A percentile compares a stretch with the other conserved stretches of the same genome.
phyloP scores from a whole-genome alignment of 805 yeast species.

The Wickerhamiella slavikovae region DNA sequence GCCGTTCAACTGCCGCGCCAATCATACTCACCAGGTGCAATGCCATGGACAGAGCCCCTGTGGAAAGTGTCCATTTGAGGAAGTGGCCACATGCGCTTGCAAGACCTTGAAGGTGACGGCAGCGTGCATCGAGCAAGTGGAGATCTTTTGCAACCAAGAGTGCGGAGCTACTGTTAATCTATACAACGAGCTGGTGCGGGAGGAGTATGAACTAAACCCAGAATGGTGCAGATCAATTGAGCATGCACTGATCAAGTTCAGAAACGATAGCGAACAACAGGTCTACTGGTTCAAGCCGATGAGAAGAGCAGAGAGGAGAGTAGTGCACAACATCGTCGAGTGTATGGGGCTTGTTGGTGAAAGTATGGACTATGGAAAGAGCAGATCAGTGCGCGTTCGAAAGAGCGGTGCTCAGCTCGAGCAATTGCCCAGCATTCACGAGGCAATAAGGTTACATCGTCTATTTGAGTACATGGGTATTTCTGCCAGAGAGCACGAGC shows the following conservation, averaged over 20 bases:
- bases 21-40: slow-evolving; percentile 37
- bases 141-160: slow-evolving; percentile 28
- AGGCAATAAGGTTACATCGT: too few relatives aligned
- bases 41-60: slow-evolving; percentile 37
- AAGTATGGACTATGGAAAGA: slow-evolving; percentile 65
- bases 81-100: slow-evolving; percentile 40
- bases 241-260: slow-evolving; percentile 26
- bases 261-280: slow-evolving; percentile 20
- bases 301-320: slow-evolving; percentile 46
- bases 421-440: slow-evolving; percentile 3
- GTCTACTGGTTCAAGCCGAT: slow-evolving; percentile 51
- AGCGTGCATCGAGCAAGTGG: slow-evolving; percentile 33
- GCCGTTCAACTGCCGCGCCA: slow-evolving; percentile 27
- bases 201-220: slow-evolving; percentile 22
- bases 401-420: too few relatives aligned
- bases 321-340: slow-evolving; percentile 45
- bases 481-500: too few relatives aligned
- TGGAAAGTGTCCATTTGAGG: slow-evolving; percentile 27
- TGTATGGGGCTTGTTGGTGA: slow-evolving; percentile 41
- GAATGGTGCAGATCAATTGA: slow-evolving; percentile 59
- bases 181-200: slow-evolving; percentile 22
- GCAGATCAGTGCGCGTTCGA: slow-evolving; percentile 20
- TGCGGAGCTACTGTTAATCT: slow-evolving; percentile 26
- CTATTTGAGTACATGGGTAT: too few relatives aligned
- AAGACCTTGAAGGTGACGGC: slow-evolving; percentile 29